A percentile compares a stretch with the other conserved stretches of the same genome.
Conservation (phyloP, 1,284 basidiomycete species). For the Boletus albobrunnescens region DNA sequence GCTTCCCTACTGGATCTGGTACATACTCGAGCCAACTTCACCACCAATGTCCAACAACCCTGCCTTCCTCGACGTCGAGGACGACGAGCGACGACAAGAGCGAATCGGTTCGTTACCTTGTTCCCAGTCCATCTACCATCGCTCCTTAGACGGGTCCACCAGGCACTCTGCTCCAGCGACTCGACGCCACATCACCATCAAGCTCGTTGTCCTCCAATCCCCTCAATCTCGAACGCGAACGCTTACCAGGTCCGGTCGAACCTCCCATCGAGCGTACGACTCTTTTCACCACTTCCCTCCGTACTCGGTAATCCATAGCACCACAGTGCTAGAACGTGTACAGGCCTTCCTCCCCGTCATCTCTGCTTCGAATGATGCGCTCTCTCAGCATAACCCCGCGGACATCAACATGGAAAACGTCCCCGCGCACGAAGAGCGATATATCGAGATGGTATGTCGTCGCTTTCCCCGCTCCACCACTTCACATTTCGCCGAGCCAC, state of each 20-base stretch:
- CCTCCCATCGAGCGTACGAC: conserved; percentile 35
- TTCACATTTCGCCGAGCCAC: background rate
- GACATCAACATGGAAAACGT: conserved; percentile 66
- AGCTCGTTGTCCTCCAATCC: background rate
- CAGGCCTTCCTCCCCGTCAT: conserved; percentile 62
- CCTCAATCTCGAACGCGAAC: conserved; percentile 18
- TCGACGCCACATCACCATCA: conserved; percentile 19
- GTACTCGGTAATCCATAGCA: conserved; percentile 2
- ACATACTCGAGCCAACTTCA: no score
- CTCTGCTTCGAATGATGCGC: conserved; percentile 55
- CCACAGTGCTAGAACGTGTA: conserved; percentile 55
- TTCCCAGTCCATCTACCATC: background rate
- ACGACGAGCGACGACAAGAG: conserved; percentile 33
- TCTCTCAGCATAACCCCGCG: conserved; percentile 46
- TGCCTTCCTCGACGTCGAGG: conserved; percentile 33
- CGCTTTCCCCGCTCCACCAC: background rate
- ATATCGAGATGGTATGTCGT: conserved; percentile 60
- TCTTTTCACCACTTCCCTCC: background rate
- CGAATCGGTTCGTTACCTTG: conserved; percentile 27
- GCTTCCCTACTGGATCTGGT: no score
- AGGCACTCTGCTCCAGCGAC: conserved; percentile 30
- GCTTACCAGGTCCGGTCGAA: conserved; percentile 14
- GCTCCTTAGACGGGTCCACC: background rate
- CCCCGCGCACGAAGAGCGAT: conserved; percentile 39
- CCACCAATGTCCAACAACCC: conserved; percentile 14